Base-by-base conservation (phyloP, 352 stramenopile genomes). In the Sclerospora graminicola region DNA sequence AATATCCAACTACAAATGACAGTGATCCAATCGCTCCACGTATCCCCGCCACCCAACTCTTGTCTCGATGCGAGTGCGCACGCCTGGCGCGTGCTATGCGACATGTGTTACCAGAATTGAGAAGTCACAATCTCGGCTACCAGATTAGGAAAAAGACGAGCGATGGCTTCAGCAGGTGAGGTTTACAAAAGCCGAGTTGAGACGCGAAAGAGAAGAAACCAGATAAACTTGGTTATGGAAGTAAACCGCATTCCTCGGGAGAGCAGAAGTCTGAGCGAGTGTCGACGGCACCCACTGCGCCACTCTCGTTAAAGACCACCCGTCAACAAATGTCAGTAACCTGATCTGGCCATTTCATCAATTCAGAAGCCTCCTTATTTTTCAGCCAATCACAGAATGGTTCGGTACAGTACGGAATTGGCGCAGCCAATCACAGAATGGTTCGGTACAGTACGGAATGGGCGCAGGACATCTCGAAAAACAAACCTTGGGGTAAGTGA, bases 141-240 rank as follows among this genome's bases (percentile, higher is more conserved):
- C n/a, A n/a, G n/a, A n/a, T n/a, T 66, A 63, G 14, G 57, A 66
- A 26, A 66, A 60, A 41, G 44, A 60, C 34, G 53, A 63, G 36
- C 53, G 57, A 26, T 66, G 57, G 57, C 27, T 66, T 10, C 48
- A 43, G 18, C 53, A 66, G 45, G 29, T 66, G 53, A 66, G 41
- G 45, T 11, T 4, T 63, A 63, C 52, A 63, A 60, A 26, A 26
- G 48, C 16, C 52, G 57, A 24, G 57, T 66, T 16, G 57, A 66
- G 48, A 28, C 29, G 35, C 57, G 63, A 35, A 66, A 63, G 41
- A 38, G 45, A 23, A 63, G 40, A 26, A 56, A 51, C 30, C 44
- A 63, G 5, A 13, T 62, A 9, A 34, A 47, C 27, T 38, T 59
- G 2, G 52, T 40, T 15, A 54, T 20, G 14, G 57, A 63, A 13